Base-by-base conservation (phyloP, 371 early-diverging fungal species). In the Circinella umbellata region DNA sequence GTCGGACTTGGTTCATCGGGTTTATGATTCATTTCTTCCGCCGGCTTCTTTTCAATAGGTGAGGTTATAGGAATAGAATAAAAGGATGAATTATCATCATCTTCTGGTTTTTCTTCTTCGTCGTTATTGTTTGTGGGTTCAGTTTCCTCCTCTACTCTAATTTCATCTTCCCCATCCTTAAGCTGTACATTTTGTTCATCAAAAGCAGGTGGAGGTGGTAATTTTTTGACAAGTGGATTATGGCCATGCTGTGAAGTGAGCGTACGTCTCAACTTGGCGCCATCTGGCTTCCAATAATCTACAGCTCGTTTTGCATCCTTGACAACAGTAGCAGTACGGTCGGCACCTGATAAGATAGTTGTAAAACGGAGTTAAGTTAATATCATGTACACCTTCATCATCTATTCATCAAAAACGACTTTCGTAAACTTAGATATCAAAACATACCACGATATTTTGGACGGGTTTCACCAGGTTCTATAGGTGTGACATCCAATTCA, bases 161-260 rank as follows among this genome's bases (percentile, higher is more conserved):
- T 42, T 42, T 42, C 42, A 6, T 42, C 27, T 27, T 27, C 27
- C 27, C 2, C 27, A 27, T 27, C 27, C 27, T 9, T 47, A 47
- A 15, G 51, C 15, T 17, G 51, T 51, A 6, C 68, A 27, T 42
- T 9, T 68, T 51, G 37, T 13, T 38, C 13, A 62, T 36, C 11
- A 35, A 36, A 51, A n/a, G 65, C 37, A 63, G 63, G 18, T 36
- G 65, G 18, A 61, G 78, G 75, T 7, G 67, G 78, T 7, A 74
- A 53, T 17, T 70, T 66, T 42, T 78, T 76, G 35, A 73, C 60
- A 3, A 82, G 69, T 4, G 82, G 82, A 34, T 80, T 82, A 18
- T 70, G 72, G 0, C 80, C 83, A 10, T 78, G 77, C 5, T 79
- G 78, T 15, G 78, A 66, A 14, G 79, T 80, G 4, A 83, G 51